Percentiles rank a stretch among this genome's conserved stretches.
Conservation (phyloP, 352 stramenopile genomes). For the Blastocystis sp. region DNA sequence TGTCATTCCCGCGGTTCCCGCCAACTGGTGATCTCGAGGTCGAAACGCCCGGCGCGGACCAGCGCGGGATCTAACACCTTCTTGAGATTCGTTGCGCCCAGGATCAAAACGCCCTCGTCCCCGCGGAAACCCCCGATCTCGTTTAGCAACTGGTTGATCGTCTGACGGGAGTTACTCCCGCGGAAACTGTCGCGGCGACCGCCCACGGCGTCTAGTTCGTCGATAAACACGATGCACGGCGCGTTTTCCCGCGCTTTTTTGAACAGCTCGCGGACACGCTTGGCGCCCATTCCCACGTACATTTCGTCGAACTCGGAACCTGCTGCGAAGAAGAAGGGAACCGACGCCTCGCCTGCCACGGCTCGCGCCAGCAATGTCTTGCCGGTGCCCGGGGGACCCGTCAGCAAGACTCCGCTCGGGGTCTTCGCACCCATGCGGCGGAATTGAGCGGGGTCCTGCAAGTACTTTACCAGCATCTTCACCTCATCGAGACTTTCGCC, state of each 20-base stretch:
- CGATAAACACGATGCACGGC: constrained; percentile 87
- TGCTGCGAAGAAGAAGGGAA: constrained; percentile 12
- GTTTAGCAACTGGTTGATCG: constrained; percentile 75
- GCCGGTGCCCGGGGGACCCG: constrained; percentile 81
- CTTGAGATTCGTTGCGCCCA: constrained; percentile 90
- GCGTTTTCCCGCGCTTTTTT: constrained; percentile 21
- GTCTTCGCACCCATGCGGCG: background rate
- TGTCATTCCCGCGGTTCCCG: background rate
- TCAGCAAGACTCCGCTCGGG: constrained; percentile 19
- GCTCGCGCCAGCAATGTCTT: constrained; percentile 93
- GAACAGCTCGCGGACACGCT: constrained; percentile 71
- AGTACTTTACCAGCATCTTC: constrained; percentile 7
- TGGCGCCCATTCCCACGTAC: constrained; percentile 66
- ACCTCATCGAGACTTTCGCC: background rate
- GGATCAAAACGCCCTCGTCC: constrained; percentile 91
- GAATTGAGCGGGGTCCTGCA: constrained; percentile 22
- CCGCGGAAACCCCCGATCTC: constrained; percentile 84
- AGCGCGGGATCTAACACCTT: constrained; percentile 89
- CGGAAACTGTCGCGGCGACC: constrained; percentile 68
- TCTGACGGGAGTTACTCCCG: constrained; percentile 71
- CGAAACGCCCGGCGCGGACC: constrained; percentile 84
- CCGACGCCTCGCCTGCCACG: constrained; percentile 70
- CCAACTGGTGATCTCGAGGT: constrained; percentile 68
- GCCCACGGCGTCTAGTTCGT: constrained; percentile 94
- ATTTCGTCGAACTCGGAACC: constrained; percentile 45